Evolutionary conservation across 176 grass and related monocot genomes (phyloP).

Genomic region (Oryza coarctata): DNA sequence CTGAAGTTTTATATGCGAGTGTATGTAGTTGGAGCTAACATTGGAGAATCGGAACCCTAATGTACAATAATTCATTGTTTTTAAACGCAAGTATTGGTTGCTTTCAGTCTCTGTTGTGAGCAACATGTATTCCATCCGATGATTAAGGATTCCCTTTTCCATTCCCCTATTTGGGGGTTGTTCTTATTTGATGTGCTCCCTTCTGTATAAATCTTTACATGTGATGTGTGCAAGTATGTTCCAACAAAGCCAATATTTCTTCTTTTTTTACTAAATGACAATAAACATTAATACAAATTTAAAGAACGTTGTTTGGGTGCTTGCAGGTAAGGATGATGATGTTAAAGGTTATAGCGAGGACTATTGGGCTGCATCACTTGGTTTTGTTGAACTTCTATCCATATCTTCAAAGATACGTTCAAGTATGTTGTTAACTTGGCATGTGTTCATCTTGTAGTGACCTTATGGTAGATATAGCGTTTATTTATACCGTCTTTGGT

Average conservation of each 20-base stretch:
- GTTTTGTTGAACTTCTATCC: constrained; percentile 89
- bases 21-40: neutral
- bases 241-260: neutral
- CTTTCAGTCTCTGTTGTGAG: neutral
- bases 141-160: neutral
- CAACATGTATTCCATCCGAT: neutral
- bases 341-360: constrained; percentile 87
- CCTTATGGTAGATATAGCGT: constrained; percentile 1
- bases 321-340: constrained; percentile 94
- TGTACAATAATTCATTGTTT: neutral
- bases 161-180: neutral
- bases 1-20: neutral
- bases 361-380: constrained; percentile 80
- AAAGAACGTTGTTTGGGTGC: constrained; percentile 13
- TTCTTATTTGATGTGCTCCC: constrained; percentile 15
- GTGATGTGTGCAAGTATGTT: constrained; percentile 10
- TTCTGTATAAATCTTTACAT: neutral
- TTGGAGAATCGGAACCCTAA: neutral
- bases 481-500: neutral
- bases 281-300: constrained; percentile 16
- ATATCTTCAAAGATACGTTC: constrained; percentile 87
- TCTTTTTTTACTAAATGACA: neutral
- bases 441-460: neutral
- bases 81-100: neutral
- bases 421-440: constrained; percentile 48